These are phyloP conservation scores for Bipolaris cookei DNA, from an alignment of 2,329 filamentous ascomycete genomes.

Conservation along the genomic window DNA sequence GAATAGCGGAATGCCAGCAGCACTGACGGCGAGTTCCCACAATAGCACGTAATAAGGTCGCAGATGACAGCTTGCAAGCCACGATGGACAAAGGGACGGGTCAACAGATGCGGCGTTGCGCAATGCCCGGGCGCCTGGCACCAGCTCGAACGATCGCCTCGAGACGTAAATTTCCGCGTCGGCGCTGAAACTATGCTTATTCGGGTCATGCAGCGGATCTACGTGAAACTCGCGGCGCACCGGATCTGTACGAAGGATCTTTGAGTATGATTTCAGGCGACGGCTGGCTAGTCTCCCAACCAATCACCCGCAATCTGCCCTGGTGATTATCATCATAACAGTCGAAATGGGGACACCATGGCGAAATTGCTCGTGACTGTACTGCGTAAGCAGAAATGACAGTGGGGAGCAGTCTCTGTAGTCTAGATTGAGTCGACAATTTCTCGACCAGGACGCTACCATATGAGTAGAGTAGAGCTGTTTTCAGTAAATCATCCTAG, in stretches of 20 bases:
- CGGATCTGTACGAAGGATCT: slow-evolving; percentile 42
- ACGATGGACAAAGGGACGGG: slow-evolving; percentile 25
- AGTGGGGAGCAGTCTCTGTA: neutral
- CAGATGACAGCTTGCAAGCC: slow-evolving; percentile 24
- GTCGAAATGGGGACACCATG: slow-evolving; percentile 18
- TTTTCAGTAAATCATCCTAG: slow-evolving; percentile 1
- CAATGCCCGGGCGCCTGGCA: slow-evolving; percentile 50
- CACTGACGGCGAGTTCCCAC: slow-evolving; percentile 26
- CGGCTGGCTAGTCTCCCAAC: slow-evolving; percentile 23
- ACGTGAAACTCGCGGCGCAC: slow-evolving; percentile 45
- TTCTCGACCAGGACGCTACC: slow-evolving; percentile 3
- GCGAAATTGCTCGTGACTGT: slow-evolving; percentile 15
- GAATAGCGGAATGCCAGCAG: slow-evolving; percentile 20
- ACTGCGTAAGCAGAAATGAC: slow-evolving; percentile 6
- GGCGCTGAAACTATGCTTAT: slow-evolving; percentile 40
- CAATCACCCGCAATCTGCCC: slow-evolving; percentile 26
- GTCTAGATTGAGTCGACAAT: slow-evolving; percentile 5
- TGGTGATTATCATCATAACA: slow-evolving; percentile 13
- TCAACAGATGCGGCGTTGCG: slow-evolving; percentile 44
- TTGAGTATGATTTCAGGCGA: slow-evolving; percentile 36
- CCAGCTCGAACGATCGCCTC: slow-evolving; percentile 42
- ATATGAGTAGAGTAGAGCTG: slow-evolving; percentile 3
- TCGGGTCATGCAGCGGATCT: slow-evolving; percentile 39
- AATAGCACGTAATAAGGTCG: slow-evolving; percentile 25
- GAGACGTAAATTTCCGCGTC: slow-evolving; percentile 45